Evolutionary conservation across 2,329 filamentous ascomycete species (phyloP), one percentile per base, ranked within the genome.

Genomic region (Colletotrichum cuscutae): DNA sequence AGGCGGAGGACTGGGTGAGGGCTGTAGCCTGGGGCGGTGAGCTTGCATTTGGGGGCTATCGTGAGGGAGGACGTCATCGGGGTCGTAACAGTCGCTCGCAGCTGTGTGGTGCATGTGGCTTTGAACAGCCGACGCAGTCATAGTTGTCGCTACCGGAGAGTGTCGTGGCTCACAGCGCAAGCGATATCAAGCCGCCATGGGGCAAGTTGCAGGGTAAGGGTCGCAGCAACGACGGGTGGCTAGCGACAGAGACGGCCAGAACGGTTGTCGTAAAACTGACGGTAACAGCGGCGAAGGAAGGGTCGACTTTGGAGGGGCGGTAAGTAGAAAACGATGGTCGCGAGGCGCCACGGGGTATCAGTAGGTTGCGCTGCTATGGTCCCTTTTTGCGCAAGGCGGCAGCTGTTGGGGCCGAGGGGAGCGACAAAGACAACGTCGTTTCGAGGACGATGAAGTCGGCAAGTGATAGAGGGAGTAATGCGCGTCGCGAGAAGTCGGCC

Each of bases 1-100:
- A 76, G 79, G 81, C 42, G 84, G 82, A 13, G 88, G 87, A 77
- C 86, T 89, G 62, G 85, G 86, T 62, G 88, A 87, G n/a, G 66
- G 71, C 49, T 69, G 49, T 15, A 74, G 57, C 28, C 71, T 76
- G 26, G 69, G 75, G 24, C 71, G 62, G 54, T 76, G 61, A 56
- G 75, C 70, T 59, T 74, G 74, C 76, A 80, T 76, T 66, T 76
- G 80, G 70, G 85, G 85, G 74, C 84, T 86, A 75, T 82, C 81
- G 75, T 77, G 80, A 60, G 81, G 80, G 52, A 82, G 75, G 73
- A 82, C 82, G 74, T 85, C 85, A 82, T 87, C 84, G 75, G 84
- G 80, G 75, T 86, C 84, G 77, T 84, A 86, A 65, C 81, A 79
- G 65, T 84, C 83, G 79, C 73, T 77, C 72, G 74, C 71, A 60